A percentile compares a stretch with the other conserved stretches of the same genome.
Conservation (phyloP, 2,329 filamentous ascomycete species). For the Alternaria panax region DNA sequence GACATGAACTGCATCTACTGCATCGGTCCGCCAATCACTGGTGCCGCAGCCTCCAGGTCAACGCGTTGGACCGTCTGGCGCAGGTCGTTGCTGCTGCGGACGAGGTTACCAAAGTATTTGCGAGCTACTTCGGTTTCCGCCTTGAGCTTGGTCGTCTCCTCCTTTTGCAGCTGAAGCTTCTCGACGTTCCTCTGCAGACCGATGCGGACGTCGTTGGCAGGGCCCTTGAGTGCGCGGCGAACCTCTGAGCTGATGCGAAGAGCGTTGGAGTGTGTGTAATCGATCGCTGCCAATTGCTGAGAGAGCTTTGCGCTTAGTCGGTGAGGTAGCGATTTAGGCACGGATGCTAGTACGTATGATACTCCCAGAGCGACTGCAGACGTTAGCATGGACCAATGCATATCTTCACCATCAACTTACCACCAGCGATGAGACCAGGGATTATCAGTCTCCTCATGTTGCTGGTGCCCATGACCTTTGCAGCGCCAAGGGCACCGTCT, state of each 20-base stretch:
- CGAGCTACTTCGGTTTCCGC: constrained; percentile 83
- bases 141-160: constrained; percentile 83
- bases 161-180: constrained; percentile 76
- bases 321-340: constrained; percentile 86
- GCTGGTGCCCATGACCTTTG: constrained; percentile 79
- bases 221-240: constrained; percentile 85
- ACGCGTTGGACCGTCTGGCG: constrained; percentile 58
- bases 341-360: constrained; percentile 83
- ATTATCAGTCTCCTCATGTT: constrained; percentile 82
- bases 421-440: constrained; percentile 78
- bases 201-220: constrained; percentile 84
- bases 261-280: constrained; percentile 92
- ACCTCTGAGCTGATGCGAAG: constrained; percentile 84
- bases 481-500: constrained; percentile 82
- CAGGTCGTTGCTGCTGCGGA: constrained; percentile 66
- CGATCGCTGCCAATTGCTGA: constrained; percentile 77
- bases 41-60: constrained; percentile 61
- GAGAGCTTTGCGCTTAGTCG: constrained; percentile 87
- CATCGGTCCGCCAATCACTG: constrained; percentile 47
- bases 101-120: constrained; percentile 89
- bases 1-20: constrained; percentile 23
- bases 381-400: constrained; percentile 12
- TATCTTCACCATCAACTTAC: constrained; percentile 62
- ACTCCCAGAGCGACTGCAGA: constrained; percentile 72
- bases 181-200: constrained; percentile 86